phyloP scores from a whole-genome alignment of 805 yeast genomes.

The Candida tibetensis region DNA sequence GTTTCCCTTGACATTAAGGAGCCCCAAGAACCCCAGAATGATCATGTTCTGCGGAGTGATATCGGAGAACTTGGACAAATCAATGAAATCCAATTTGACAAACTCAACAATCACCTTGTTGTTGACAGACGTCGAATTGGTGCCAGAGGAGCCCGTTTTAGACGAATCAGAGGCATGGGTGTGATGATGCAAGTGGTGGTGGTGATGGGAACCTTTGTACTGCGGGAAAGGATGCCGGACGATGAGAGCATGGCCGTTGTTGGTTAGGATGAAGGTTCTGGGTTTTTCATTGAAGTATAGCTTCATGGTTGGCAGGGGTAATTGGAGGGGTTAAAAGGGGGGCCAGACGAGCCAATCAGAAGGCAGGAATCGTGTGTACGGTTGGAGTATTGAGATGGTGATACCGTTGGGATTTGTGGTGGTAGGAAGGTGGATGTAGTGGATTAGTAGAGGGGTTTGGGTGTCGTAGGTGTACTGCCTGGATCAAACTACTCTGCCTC shows the following conservation, averaged over 20 bases:
- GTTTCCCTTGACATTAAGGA: constrained; percentile 51
- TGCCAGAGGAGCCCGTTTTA: constrained; percentile 3
- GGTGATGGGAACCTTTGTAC: constrained; percentile 17
- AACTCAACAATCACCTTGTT: constrained; percentile 51
- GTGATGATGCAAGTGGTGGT: constrained; percentile 20
- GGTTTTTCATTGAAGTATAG: constrained; percentile 63
- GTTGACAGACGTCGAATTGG: constrained; percentile 24
- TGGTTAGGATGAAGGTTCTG: constrained; percentile 64
- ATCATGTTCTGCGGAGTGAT: constrained; percentile 31
- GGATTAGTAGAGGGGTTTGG: too few relatives aligned
- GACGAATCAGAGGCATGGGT: constrained; percentile 16
- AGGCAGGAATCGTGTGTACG: too few relatives aligned
- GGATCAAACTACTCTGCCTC: too few relatives aligned
- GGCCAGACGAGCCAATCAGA: neutral
- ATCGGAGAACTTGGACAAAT: constrained; percentile 42
- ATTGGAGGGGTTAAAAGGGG: neutral
- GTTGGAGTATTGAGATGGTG: too few relatives aligned
- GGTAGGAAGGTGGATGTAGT: too few relatives aligned
- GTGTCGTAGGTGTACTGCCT: too few relatives aligned
- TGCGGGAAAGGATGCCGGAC: constrained; percentile 48
- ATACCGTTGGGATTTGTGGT: too few relatives aligned
- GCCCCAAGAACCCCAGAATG: constrained; percentile 60
- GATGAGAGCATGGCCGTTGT: constrained; percentile 56
- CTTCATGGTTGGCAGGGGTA: constrained; percentile 41
- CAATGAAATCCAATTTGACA: constrained; percentile 40